Evolutionary conservation across 805 yeast species (phyloP).

Genomic region (Jamesozyma jinghongensis): DNA sequence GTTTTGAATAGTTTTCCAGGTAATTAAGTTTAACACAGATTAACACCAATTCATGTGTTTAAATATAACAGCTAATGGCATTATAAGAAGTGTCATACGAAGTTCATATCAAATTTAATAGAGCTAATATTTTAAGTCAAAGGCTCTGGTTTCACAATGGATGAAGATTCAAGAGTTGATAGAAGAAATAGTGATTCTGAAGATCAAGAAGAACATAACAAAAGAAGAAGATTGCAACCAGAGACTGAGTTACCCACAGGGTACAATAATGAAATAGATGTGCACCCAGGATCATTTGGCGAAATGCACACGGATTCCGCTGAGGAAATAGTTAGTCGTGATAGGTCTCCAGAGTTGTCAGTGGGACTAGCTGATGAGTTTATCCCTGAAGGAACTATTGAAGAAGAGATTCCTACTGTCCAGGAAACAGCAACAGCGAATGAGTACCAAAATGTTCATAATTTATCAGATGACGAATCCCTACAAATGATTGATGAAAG

Average conservation of each 20-base stretch:
- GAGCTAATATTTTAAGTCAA: neutral
- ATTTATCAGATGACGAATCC: constrained; percentile 13
- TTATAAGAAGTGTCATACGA: neutral
- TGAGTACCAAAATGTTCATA: neutral
- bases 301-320: neutral
- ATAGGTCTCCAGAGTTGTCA: neutral
- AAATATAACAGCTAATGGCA: neutral
- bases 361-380: neutral
- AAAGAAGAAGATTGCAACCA: constrained; percentile 5
- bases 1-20: neutral
- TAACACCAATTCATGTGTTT: no score
- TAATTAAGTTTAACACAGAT: no score
- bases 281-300: neutral
- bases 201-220: constrained; percentile 4
- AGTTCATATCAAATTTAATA: neutral
- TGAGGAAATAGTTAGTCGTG: neutral
- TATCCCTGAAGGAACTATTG: neutral
- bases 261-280: neutral
- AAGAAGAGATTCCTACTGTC: neutral
- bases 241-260: neutral
- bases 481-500: constrained; percentile 11
- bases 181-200: constrained; percentile 2
- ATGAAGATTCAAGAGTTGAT: neutral
- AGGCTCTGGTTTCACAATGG: neutral
- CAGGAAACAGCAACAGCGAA: neutral